Base-by-base conservation (phyloP, 179 eudicot genomes). In the Silene noctiflora region DNA sequence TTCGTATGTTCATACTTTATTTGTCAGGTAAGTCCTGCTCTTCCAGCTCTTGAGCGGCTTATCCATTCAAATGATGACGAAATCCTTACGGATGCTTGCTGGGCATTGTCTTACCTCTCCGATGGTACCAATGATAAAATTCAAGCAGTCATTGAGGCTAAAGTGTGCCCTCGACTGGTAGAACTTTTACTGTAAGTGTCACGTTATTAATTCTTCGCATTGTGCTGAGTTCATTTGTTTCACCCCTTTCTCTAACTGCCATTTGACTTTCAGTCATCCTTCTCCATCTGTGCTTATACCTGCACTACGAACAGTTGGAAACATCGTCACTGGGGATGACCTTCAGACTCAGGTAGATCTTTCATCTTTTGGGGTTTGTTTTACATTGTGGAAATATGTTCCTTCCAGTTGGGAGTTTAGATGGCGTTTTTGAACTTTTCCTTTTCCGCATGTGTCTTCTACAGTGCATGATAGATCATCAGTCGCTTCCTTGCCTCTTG, bases 271-370 rank as follows among this genome's bases (percentile, higher is more conserved):
- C 80, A 91, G 97, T 24, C 90, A 91, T 72, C 75, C 83, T 61
- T 87, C 93, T 67, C 89, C 91, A 27, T 74, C 94, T 10, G 94
- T 89, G 7, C 86, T 91, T 35, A 87, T 91, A 69, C 97, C 97
- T 69, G 97, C 94, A 10, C 89, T 91, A 51, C 90, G 97, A 4
- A 91, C 97, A 6, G 90, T 91, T 71, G 97, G 97, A 65, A 89
- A 91, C 75, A 89, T 91, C 79, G 97, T 91, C 61, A 91, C 94
- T 24, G 97, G 97, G 22, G 94, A 91, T 86, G 97, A 89, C 80
- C 69, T 82, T 35, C 97, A 91, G 76, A 91, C 97, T 79, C 94
- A 89, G 97, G 97, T 91, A 83, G 42, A 25, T 73, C 20, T 44
- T 33, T 6, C 27, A 9, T 62, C 6, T 25, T 10, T 21, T 0